These are phyloP conservation scores for Claviceps digitariae DNA, from an alignment of 2,329 filamentous ascomycete species.

Conservation along the genomic window DNA sequence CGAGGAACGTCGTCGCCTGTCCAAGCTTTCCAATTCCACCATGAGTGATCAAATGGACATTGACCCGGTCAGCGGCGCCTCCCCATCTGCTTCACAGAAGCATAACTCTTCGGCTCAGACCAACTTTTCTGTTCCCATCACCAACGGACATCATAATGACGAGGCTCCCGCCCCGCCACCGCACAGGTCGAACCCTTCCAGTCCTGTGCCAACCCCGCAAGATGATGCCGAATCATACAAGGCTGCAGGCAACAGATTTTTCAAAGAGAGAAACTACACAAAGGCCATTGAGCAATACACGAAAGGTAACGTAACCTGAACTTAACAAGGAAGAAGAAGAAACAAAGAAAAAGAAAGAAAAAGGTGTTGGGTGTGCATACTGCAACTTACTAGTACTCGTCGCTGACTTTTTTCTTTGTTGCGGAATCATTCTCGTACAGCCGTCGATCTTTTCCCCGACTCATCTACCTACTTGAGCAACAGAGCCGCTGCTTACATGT, in stretches of 20 bases:
- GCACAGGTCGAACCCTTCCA: conserved; percentile 51
- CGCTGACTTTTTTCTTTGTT: neutral
- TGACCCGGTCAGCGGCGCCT: conserved; percentile 42
- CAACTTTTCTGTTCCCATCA: conserved; percentile 39
- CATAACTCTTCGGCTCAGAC: conserved; percentile 25
- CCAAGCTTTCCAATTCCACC: conserved; percentile 44
- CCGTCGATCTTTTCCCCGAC: conserved; percentile 73
- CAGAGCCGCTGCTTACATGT: conserved; percentile 88
- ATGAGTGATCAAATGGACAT: conserved; percentile 63
- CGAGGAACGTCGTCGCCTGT: conserved; percentile 70
- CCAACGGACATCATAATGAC: conserved; percentile 29
- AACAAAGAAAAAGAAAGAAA: neutral
- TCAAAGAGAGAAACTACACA: conserved; percentile 84
- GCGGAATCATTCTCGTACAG: conserved; percentile 30
- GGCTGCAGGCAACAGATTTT: conserved; percentile 85
- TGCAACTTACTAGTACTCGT: neutral
- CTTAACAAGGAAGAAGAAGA: neutral
- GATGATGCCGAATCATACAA: conserved; percentile 90
- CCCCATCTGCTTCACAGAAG: conserved; percentile 35
- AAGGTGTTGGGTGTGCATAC: neutral
- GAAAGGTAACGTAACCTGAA: conserved; percentile 51
- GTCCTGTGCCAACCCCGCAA: conserved; percentile 36
- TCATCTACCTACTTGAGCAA: conserved; percentile 90
- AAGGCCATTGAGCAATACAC: conserved; percentile 87
- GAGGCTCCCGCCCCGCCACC: conserved; percentile 54